phyloP scores from a whole-genome alignment of 768 basidiomycete genomes.

The Tulasnella sp. region DNA sequence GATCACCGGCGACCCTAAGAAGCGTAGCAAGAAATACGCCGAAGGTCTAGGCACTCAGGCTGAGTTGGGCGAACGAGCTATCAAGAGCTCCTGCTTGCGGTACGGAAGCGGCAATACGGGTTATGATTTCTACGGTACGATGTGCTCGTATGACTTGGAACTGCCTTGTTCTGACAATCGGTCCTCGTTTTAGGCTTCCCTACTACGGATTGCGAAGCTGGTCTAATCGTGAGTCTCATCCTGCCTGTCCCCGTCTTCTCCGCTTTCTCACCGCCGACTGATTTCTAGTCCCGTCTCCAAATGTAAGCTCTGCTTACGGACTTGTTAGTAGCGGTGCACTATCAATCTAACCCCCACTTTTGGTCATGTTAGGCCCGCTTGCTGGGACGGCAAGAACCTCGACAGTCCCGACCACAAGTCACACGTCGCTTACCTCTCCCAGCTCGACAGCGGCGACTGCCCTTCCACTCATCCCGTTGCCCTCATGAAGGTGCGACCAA shows the following conservation, averaged over 20 bases:
- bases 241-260: not conserved
- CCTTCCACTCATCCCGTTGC: slow-evolving; percentile 11
- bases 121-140: not conserved
- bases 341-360: too few species aligned
- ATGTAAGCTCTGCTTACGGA: not conserved
- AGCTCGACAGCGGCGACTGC: slow-evolving; percentile 9
- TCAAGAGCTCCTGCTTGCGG: slow-evolving; percentile 30
- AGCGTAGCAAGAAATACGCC: slow-evolving; percentile 3
- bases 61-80: slow-evolving; percentile 31
- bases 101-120: not conserved
- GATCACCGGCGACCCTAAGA: slow-evolving; percentile 10
- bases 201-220: slow-evolving; percentile 32
- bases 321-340: too few species aligned
- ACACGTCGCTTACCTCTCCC: slow-evolving; percentile 10
- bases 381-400: slow-evolving; percentile 23
- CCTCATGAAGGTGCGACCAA: slow-evolving; percentile 1
- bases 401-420: slow-evolving; percentile 31
- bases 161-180: slow-evolving; percentile 15
- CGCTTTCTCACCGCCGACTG: not conserved
- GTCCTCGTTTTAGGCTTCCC: slow-evolving; percentile 31
- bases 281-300: not conserved
- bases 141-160: not conserved
- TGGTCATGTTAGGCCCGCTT: slow-evolving; percentile 11
- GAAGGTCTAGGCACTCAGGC: slow-evolving; percentile 26
- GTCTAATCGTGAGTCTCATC: slow-evolving; percentile 27